Percentiles rank a stretch among this genome's conserved stretches.
phyloP scores from a whole-genome alignment of 257 asterid species.

The Ajuga chamaepitys region DNA sequence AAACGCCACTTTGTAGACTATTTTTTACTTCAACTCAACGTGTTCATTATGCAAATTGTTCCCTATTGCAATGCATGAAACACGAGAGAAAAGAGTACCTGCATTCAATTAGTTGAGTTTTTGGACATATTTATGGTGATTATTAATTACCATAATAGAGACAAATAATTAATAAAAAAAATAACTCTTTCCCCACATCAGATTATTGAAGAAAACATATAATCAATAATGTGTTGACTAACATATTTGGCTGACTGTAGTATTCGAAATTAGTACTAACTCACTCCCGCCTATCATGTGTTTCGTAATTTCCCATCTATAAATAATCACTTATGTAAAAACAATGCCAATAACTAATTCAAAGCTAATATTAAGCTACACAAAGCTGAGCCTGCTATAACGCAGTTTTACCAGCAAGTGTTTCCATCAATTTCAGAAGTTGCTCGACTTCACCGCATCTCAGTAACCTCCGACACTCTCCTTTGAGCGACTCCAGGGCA shows the following conservation, averaged over 20 bases:
- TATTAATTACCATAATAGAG: neutral
- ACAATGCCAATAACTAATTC: neutral
- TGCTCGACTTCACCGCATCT: conserved; percentile 41
- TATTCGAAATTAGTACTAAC: neutral
- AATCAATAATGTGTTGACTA: neutral
- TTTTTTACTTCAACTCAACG: neutral
- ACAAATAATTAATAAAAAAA: neutral
- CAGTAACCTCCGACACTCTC: conserved; percentile 43
- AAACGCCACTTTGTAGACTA: neutral
- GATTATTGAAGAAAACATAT: neutral
- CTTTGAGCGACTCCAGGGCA: conserved; percentile 40
- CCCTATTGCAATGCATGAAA: neutral
- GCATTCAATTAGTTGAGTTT: neutral
- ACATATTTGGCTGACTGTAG: neutral
- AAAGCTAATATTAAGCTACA: neutral
- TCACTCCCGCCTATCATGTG: neutral
- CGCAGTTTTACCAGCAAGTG: conserved; percentile 46
- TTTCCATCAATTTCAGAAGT: conserved; percentile 47
- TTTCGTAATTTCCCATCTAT: neutral
- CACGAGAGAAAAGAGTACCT: neutral
- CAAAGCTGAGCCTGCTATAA: neutral
- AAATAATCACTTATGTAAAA: neutral
- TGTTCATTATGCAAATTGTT: neutral
- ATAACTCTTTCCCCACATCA: neutral
- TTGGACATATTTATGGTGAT: neutral